A percentile compares a stretch with the other conserved stretches of the same genome.
Evolutionary conservation across 148 eudicot genomes (phyloP).

Genomic region (Diospyros lotus): DNA sequence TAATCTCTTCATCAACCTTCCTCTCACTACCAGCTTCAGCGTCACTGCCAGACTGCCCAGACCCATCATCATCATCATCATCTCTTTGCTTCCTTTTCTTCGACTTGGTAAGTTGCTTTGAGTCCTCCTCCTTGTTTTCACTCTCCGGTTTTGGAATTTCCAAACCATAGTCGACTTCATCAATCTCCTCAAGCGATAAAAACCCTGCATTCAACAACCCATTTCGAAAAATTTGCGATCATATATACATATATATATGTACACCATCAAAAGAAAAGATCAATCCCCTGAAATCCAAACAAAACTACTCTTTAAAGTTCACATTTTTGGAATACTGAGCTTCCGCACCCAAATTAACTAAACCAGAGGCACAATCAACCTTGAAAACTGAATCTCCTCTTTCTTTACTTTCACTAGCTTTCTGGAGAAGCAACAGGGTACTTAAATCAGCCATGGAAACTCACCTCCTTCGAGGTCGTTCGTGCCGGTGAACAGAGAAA

Average conservation of each 20-base stretch:
- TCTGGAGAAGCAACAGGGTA: neutral
- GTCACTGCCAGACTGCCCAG: slow-evolving; percentile 10
- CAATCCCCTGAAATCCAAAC: slow-evolving; percentile 1
- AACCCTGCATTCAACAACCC: slow-evolving; percentile 43
- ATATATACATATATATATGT: neutral
- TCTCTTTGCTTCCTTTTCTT: slow-evolving; percentile 41
- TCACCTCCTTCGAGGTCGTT: slow-evolving; percentile 69
- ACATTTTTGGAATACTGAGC: neutral
- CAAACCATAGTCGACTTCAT: slow-evolving; percentile 58
- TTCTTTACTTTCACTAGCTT: neutral
- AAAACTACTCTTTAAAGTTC: neutral
- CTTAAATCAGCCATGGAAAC: neutral
- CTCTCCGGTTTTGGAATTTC: slow-evolving; percentile 33
- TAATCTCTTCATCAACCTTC: slow-evolving; percentile 29
- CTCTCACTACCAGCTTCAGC: slow-evolving; percentile 20
- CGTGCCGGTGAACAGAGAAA: slow-evolving; percentile 43
- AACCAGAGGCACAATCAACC: neutral
- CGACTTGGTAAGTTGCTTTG: slow-evolving; percentile 13
- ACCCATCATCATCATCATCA: slow-evolving; percentile 21
- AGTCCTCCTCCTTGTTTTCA: slow-evolving; percentile 21
- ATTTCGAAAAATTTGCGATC: too few relatives aligned
- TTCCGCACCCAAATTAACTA: neutral
- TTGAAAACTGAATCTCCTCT: neutral
- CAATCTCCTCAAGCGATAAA: slow-evolving; percentile 86
- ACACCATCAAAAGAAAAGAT: neutral